A percentile compares a stretch with the other conserved stretches of the same genome.
These are phyloP conservation scores for Isabelozyma rhagii DNA, from an alignment of 805 yeast species.

Conservation along the genomic window DNA sequence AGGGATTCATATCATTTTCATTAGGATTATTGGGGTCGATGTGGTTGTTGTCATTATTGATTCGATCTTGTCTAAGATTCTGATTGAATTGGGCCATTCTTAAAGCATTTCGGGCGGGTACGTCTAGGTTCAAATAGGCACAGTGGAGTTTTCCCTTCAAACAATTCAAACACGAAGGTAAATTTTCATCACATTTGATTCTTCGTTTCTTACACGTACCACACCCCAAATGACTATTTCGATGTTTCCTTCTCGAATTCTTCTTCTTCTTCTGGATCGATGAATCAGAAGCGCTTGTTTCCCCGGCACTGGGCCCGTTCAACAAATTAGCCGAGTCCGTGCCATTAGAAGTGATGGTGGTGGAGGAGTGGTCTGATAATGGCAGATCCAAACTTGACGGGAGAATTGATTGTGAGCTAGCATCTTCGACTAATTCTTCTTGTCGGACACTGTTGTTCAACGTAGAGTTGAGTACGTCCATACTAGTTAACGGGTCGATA, in stretches of 20 bases:
- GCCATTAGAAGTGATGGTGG: slow-evolving; percentile 2
- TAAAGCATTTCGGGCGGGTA: slow-evolving; percentile 47
- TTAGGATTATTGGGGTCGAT: slow-evolving; percentile 1
- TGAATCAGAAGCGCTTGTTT: slow-evolving; percentile 3
- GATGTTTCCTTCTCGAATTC: slow-evolving; percentile 55
- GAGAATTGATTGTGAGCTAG: slow-evolving; percentile 4
- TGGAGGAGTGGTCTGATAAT: slow-evolving; percentile 12
- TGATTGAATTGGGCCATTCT: slow-evolving; percentile 49
- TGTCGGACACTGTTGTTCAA: slow-evolving; percentile 33
- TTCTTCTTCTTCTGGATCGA: slow-evolving; percentile 24
- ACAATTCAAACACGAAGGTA: slow-evolving; percentile 49
- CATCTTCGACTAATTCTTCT: slow-evolving; percentile 11
- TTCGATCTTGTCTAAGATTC: slow-evolving; percentile 22
- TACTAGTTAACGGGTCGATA: not conserved
- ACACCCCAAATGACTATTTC: slow-evolving; percentile 75
- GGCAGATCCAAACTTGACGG: slow-evolving; percentile 5
- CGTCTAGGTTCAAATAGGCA: slow-evolving; percentile 45
- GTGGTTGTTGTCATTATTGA: slow-evolving; percentile 7
- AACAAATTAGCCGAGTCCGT: not conserved
- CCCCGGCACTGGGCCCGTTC: slow-evolving; percentile 2
- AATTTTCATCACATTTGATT: slow-evolving; percentile 49
- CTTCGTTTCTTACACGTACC: slow-evolving; percentile 54
- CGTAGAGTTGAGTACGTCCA: slow-evolving; percentile 26
- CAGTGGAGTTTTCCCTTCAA: slow-evolving; percentile 44
- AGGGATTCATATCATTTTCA: not conserved